These are phyloP conservation scores for Epichloe coenophiala DNA, from an alignment of 2,329 filamentous ascomycete species.

Conservation along the genomic window DNA sequence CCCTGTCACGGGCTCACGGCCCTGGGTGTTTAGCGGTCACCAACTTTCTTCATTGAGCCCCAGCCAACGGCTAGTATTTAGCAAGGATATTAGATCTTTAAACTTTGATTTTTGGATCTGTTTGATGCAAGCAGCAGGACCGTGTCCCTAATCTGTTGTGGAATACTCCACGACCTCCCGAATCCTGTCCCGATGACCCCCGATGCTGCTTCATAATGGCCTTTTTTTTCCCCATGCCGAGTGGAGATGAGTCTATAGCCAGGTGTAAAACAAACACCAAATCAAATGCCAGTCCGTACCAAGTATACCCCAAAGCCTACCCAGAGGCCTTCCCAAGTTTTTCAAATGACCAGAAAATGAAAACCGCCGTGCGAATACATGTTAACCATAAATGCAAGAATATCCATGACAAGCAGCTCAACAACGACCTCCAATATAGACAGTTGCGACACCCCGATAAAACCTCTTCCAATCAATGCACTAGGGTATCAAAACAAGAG, in stretches of 20 bases:
- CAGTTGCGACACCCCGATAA: conserved; percentile 10
- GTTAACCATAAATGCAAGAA: neutral
- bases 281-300: conserved; percentile 5
- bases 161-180: conserved; percentile 3
- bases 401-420: neutral
- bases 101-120: conserved; percentile 1
- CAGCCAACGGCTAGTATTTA: neutral
- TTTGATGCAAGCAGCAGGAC: conserved; percentile 16
- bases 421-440: conserved; percentile 8
- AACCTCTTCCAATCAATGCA: conserved; percentile 7
- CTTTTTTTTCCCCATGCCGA: conserved; percentile 24
- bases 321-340: conserved; percentile 12
- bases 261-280: conserved; percentile 12
- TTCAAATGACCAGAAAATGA: conserved; percentile 9
- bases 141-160: conserved; percentile 10
- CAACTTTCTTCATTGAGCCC: neutral
- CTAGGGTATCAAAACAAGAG: conserved; percentile 14
- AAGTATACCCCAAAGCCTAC: conserved; percentile 1
- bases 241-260: conserved; percentile 37
- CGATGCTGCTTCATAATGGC: conserved; percentile 17
- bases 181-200: conserved; percentile 7
- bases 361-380: conserved; percentile 16
- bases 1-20: too few relatives aligned
- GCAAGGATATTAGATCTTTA: conserved; percentile 1
- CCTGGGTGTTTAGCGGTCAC: too few relatives aligned